Base-by-base conservation (phyloP, 2,329 filamentous ascomycete genomes). In the Camillea tinctor region DNA sequence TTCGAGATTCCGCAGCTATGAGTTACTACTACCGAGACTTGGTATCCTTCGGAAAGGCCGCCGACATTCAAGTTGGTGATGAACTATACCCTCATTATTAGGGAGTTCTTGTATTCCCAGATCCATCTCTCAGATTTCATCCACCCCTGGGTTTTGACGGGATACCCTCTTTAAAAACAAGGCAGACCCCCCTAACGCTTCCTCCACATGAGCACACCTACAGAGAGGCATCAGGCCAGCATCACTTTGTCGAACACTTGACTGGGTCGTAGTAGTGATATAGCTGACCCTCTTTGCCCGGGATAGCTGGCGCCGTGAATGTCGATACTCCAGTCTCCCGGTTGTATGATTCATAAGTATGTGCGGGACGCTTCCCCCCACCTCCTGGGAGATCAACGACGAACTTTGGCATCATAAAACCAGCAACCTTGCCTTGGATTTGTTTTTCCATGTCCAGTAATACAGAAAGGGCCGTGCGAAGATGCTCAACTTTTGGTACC, bases 311-410 rank as follows among this genome's bases (percentile, higher is more conserved):
- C 4, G 86, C 84, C 21, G 72, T 76, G 71, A 83, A 88, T 0
- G 71, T 81, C 11, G 84, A 85, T 21, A 84, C 69, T 0, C 86
- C 86, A 1, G 78, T 82, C 7, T 70, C 61, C 30, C 76, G 75
- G 69, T 88, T 79, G 66, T 88, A 88, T 1, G 73, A 78, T 57
- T 82, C 75, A 64, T 76, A 80, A 13, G 80, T 81, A 50, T 79
- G 79, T 1, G 83, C 84, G 11, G 85, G 78, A 50, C 86, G 80
- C 75, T 89, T 88, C 2, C 86, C 86, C 1, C 86, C 86, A 1
- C 86, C 85, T 1, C 81, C 84, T 0, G 86, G 86, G 4, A 89
- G 79, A 68, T 89, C 85, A 20, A 88, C 83, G 4, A 88, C 81
- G 66, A 88, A 88, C 19, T 81, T 77, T 0, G 87, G 86, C 75